Evolutionary conservation across 2,329 filamentous ascomycete species (phyloP).

Genomic region (Alternaria sp.): DNA sequence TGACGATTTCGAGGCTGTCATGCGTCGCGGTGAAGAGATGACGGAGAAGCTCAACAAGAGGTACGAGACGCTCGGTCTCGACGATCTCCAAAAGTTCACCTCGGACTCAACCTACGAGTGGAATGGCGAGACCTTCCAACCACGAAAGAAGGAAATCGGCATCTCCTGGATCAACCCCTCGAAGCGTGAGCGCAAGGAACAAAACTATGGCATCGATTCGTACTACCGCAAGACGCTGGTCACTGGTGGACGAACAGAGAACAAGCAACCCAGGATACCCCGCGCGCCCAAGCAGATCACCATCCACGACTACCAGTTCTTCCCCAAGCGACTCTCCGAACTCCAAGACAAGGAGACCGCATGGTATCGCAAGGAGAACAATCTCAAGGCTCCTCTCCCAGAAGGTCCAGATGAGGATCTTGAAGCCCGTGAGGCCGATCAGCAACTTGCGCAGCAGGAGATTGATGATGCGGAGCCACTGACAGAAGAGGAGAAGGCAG

Average conservation of each 20-base stretch:
- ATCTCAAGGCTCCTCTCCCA: constrained; percentile 87
- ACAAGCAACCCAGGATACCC: constrained; percentile 94
- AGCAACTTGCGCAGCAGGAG: constrained; percentile 84
- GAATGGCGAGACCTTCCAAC: constrained; percentile 96
- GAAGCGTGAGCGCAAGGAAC: constrained; percentile 97
- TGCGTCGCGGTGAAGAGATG: constrained; percentile 83
- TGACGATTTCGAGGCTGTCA: constrained; percentile 87
- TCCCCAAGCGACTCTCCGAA: constrained; percentile 80
- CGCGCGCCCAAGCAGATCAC: constrained; percentile 89
- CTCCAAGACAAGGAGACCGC: constrained; percentile 97
- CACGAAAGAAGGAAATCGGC: constrained; percentile 81
- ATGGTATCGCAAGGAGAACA: constrained; percentile 93
- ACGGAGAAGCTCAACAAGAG: constrained; percentile 90
- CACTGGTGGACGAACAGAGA: constrained; percentile 77
- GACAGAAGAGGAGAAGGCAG: constrained; percentile 85
- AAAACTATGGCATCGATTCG: constrained; percentile 98
- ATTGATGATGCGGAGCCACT: constrained; percentile 91
- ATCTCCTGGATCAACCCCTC: constrained; percentile 97
- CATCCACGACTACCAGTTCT: constrained; percentile 98
- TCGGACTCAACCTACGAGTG: constrained; percentile 98
- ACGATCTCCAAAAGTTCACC: constrained; percentile 96
- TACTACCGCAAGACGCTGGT: constrained; percentile 94
- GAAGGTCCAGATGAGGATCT: constrained; percentile 89
- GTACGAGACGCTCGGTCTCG: constrained; percentile 95
- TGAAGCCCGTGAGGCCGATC: constrained; percentile 84